These are phyloP conservation scores for Fusarium praegraminearum DNA, from an alignment of 2,329 filamentous ascomycete species.

Conservation along the genomic window DNA sequence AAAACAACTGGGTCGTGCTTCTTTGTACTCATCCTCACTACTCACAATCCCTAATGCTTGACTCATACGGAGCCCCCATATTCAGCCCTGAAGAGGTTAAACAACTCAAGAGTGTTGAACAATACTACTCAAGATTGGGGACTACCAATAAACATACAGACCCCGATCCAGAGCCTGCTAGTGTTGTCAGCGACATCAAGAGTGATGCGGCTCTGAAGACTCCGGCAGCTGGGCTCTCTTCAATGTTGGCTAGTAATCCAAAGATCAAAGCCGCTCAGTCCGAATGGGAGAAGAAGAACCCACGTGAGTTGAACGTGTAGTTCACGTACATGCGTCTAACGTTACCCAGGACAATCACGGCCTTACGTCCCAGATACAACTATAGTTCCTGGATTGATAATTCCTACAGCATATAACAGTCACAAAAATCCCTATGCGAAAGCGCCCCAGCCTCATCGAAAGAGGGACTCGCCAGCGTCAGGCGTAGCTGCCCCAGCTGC, in stretches of 20 bases:
- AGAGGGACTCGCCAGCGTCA: slow-evolving; percentile 24
- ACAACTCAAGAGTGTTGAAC: not conserved
- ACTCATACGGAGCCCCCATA: not conserved
- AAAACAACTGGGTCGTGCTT: not conserved
- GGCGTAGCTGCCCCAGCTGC: not conserved
- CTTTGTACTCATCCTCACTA: not conserved
- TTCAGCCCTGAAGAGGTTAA: slow-evolving; percentile 14
- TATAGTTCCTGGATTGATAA: not conserved
- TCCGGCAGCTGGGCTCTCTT: not conserved
- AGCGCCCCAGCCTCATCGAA: slow-evolving; percentile 17
- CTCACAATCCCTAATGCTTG: slow-evolving; percentile 16
- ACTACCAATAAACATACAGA: slow-evolving; percentile 20
- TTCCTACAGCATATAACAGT: too few relatives aligned
- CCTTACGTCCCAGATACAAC: not conserved
- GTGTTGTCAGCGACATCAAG: slow-evolving; percentile 45
- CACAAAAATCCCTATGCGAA: not conserved
- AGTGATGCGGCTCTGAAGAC: slow-evolving; percentile 8
- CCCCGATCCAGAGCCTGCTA: slow-evolving; percentile 22
- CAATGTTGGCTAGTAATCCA: slow-evolving; percentile 28
- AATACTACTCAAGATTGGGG: slow-evolving; percentile 12
- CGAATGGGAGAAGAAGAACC: slow-evolving; percentile 46
- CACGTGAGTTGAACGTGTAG: slow-evolving; percentile 4
- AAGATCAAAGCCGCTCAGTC: slow-evolving; percentile 49
- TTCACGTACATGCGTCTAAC: slow-evolving; percentile 9
- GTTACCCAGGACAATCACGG: slow-evolving; percentile 14